Percentiles rank a stretch among this genome's conserved stretches.
Conservation (phyloP, 2,329 filamentous ascomycete species). For the Neoarthrinium moseri region DNA sequence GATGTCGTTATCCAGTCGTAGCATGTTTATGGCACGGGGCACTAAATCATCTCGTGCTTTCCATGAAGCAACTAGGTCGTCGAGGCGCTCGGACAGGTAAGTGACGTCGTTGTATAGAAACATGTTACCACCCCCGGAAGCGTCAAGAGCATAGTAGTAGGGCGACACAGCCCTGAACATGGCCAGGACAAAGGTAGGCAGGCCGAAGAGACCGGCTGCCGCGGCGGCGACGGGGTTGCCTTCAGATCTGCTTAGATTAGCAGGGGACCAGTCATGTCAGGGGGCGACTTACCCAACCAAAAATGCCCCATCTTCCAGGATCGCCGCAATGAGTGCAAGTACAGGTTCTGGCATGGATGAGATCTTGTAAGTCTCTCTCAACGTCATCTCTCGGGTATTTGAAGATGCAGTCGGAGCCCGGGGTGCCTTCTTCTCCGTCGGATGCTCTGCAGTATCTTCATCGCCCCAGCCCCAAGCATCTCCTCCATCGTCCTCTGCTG, state of each 20-base stretch:
- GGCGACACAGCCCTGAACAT: slow-evolving; percentile 77
- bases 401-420: background rate
- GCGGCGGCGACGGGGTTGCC: slow-evolving; percentile 63
- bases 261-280: background rate
- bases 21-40: slow-evolving; percentile 48
- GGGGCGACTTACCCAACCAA: slow-evolving; percentile 47
- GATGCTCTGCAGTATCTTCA: slow-evolving; percentile 15
- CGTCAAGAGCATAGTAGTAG: slow-evolving; percentile 66
- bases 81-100: slow-evolving; percentile 59
- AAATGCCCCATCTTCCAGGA: slow-evolving; percentile 60
- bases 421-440: background rate
- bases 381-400: slow-evolving; percentile 65
- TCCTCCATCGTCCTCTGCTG: slow-evolving; percentile 36
- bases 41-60: slow-evolving; percentile 51
- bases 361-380: slow-evolving; percentile 84
- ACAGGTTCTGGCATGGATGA: slow-evolving; percentile 84
- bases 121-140: slow-evolving; percentile 63
- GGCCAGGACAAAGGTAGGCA: slow-evolving; percentile 73
- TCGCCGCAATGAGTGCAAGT: slow-evolving; percentile 60
- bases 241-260: slow-evolving; percentile 32
- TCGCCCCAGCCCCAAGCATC: slow-evolving; percentile 83
- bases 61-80: slow-evolving; percentile 49
- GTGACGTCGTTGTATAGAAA: slow-evolving; percentile 67
- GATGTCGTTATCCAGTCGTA: slow-evolving; percentile 60
- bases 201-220: slow-evolving; percentile 65